A percentile compares a stretch with the other conserved stretches of the same genome.
These are phyloP conservation scores for Leishmania major DNA, from an alignment of 208 protist genomes.

Conservation along the genomic window DNA sequence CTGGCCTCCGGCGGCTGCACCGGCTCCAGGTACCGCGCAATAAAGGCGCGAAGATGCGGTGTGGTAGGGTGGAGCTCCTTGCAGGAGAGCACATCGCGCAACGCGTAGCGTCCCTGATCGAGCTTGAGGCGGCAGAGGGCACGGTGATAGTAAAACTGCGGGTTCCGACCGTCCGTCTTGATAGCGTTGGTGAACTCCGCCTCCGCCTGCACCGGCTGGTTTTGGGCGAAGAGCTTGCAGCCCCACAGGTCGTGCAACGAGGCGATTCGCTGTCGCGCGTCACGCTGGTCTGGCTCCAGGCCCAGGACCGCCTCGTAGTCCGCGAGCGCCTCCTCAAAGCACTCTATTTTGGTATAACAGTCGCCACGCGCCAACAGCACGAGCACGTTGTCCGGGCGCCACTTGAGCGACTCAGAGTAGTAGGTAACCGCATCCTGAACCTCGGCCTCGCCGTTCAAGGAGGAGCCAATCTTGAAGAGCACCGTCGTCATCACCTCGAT, in stretches of 20 bases:
- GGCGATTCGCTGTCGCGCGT: slow-evolving; percentile 65
- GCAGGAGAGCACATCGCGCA: slow-evolving; percentile 89
- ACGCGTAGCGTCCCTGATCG: slow-evolving; percentile 71
- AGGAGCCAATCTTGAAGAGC: slow-evolving; percentile 73
- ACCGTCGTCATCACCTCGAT: slow-evolving; percentile 85
- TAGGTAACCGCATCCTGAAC: slow-evolving; percentile 76
- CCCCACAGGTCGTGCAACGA: slow-evolving; percentile 87
- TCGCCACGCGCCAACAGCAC: slow-evolving; percentile 85
- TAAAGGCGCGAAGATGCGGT: slow-evolving; percentile 69
- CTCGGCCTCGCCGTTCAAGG: slow-evolving; percentile 45
- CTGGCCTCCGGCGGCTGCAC: slow-evolving; percentile 1
- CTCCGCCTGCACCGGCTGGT: slow-evolving; percentile 66
- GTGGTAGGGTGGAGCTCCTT: slow-evolving; percentile 68
- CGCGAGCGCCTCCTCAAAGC: slow-evolving; percentile 71
- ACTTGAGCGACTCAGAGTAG: slow-evolving; percentile 90
- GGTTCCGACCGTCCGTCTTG: slow-evolving; percentile 59
- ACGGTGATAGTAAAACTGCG: slow-evolving; percentile 86
- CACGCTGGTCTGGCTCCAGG: slow-evolving; percentile 55
- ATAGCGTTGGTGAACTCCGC: slow-evolving; percentile 88
- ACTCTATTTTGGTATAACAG: slow-evolving; percentile 86
- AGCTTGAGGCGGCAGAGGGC: slow-evolving; percentile 81
- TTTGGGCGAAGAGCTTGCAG: slow-evolving; percentile 56
- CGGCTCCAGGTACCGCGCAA: slow-evolving; percentile 70
- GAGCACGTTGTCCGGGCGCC: slow-evolving; percentile 78
- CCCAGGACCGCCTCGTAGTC: slow-evolving; percentile 73